These are phyloP conservation scores for Lactarius akahatsu DNA, from an alignment of 768 basidiomycete genomes.

Conservation along the genomic window DNA sequence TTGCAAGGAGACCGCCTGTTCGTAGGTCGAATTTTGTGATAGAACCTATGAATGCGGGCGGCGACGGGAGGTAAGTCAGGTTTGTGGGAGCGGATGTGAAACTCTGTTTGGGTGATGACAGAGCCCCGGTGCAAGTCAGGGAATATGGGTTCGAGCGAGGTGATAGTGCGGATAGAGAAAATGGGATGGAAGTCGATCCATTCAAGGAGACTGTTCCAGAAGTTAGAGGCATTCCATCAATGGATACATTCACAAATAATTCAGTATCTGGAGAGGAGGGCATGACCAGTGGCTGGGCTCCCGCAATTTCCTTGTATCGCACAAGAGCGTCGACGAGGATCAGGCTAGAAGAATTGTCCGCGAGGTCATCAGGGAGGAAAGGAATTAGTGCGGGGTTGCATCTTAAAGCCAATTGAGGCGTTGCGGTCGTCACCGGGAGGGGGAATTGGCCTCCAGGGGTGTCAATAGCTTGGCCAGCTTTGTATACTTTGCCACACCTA, in stretches of 20 bases:
- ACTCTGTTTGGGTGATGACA: conserved; percentile 30
- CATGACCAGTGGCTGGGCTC: conserved; percentile 37
- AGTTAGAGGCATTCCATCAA: conserved; percentile 31
- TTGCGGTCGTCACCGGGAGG: conserved; percentile 36
- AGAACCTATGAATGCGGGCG: conserved; percentile 36
- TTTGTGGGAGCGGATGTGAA: conserved; percentile 36
- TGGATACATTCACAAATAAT: conserved; percentile 36
- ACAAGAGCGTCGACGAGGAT: conserved; percentile 44
- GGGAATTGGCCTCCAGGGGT: conserved; percentile 49
- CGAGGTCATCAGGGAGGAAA: conserved; percentile 45
- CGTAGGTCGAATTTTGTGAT: conserved; percentile 51
- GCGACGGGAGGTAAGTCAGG: conserved; percentile 45
- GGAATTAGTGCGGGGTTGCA: conserved; percentile 49
- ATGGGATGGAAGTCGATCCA: conserved; percentile 38
- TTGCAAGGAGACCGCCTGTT: conserved; percentile 45
- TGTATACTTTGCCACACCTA: conserved; percentile 53
- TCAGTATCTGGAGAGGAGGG: conserved; percentile 19
- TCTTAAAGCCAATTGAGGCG: conserved; percentile 46
- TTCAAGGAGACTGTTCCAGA: conserved; percentile 40
- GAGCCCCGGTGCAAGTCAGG: conserved; percentile 39
- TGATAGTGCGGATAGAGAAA: conserved; percentile 36
- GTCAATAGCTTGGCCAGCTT: conserved; percentile 41
- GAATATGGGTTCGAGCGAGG: conserved; percentile 36
- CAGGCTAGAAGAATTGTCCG: conserved; percentile 22
- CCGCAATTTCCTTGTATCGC: conserved; percentile 38